phyloP scores from a whole-genome alignment of 352 stramenopile genomes.

The Pythium chondricola region DNA sequence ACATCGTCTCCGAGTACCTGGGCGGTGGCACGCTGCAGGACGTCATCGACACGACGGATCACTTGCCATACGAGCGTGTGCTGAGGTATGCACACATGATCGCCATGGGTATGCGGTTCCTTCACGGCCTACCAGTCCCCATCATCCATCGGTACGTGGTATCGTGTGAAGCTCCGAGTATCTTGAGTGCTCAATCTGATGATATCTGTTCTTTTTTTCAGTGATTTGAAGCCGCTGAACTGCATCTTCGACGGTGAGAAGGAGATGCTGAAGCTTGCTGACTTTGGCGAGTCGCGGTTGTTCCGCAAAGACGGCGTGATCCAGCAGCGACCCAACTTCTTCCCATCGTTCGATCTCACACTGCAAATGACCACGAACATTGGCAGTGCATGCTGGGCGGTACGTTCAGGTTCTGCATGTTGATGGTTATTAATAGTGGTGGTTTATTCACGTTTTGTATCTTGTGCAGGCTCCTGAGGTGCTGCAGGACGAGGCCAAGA shows the following conservation, averaged over 20 bases:
- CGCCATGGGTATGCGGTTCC: conserved; percentile 74
- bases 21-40: conserved; percentile 78
- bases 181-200: neutral
- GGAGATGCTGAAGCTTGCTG: conserved; percentile 73
- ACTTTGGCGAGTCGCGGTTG: conserved; percentile 73
- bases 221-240: conserved; percentile 75
- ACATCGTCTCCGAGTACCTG: conserved; percentile 80
- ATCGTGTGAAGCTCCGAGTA: neutral
- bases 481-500: conserved; percentile 58
- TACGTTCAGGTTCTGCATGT: conserved; percentile 9
- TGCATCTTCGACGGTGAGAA: conserved; percentile 76
- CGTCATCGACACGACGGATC: conserved; percentile 41
- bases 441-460: neutral
- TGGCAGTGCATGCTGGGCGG: conserved; percentile 72
- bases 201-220: conserved; percentile 9
- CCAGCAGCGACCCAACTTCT: conserved; percentile 44
- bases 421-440: neutral
- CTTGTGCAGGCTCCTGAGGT: conserved; percentile 47
- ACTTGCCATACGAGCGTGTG: conserved; percentile 54
- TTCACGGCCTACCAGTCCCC: conserved; percentile 61
- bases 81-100: conserved; percentile 77
- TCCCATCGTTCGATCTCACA: conserved; percentile 51
- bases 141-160: conserved; percentile 61
- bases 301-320: conserved; percentile 59
- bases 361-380: conserved; percentile 82